phyloP scores from a whole-genome alignment of 768 basidiomycete genomes.

The Dacryopinax spathularia region DNA sequence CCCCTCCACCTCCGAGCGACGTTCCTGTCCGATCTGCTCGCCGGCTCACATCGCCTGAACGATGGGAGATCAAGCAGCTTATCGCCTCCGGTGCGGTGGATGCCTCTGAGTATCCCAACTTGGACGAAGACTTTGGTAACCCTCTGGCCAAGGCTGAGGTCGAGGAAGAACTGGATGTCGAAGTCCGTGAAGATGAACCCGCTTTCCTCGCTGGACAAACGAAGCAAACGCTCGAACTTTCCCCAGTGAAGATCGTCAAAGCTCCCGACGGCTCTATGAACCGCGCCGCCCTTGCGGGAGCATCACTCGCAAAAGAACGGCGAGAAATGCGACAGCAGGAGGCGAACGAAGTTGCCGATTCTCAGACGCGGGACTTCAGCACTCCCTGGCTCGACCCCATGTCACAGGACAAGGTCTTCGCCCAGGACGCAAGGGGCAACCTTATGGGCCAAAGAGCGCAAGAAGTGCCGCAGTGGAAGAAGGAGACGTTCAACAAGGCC shows the following conservation, averaged over 20 bases:
- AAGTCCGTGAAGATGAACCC: slow-evolving; percentile 92
- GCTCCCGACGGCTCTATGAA: slow-evolving; percentile 97
- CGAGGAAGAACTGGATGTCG: slow-evolving; percentile 94
- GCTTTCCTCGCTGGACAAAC: slow-evolving; percentile 93
- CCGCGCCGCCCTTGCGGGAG: slow-evolving; percentile 85
- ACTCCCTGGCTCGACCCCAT: slow-evolving; percentile 98
- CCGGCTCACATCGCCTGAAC: slow-evolving; percentile 85
- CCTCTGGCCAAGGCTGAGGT: slow-evolving; percentile 68
- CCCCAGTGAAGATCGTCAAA: slow-evolving; percentile 96
- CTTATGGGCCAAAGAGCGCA: slow-evolving; percentile 69
- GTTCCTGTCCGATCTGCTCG: slow-evolving; percentile 64
- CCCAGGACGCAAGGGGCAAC: slow-evolving; percentile 77
- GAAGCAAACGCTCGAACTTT: slow-evolving; percentile 85
- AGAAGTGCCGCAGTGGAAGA: slow-evolving; percentile 81
- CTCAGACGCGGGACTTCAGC: slow-evolving; percentile 85
- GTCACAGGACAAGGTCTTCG: slow-evolving; percentile 86
- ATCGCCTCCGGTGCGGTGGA: slow-evolving; percentile 88
- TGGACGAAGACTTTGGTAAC: slow-evolving; percentile 73
- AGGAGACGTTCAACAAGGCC: slow-evolving; percentile 84
- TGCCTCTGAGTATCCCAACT: slow-evolving; percentile 84
- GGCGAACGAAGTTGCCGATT: slow-evolving; percentile 84
- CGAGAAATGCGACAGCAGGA: slow-evolving; percentile 90
- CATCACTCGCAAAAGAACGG: slow-evolving; percentile 86
- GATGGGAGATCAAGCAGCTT: slow-evolving; percentile 99
- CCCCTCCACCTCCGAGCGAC: slow-evolving; percentile 23